Base-by-base conservation (phyloP, 192 early-diverging fungal genomes). In the Backusella macrospora region DNA sequence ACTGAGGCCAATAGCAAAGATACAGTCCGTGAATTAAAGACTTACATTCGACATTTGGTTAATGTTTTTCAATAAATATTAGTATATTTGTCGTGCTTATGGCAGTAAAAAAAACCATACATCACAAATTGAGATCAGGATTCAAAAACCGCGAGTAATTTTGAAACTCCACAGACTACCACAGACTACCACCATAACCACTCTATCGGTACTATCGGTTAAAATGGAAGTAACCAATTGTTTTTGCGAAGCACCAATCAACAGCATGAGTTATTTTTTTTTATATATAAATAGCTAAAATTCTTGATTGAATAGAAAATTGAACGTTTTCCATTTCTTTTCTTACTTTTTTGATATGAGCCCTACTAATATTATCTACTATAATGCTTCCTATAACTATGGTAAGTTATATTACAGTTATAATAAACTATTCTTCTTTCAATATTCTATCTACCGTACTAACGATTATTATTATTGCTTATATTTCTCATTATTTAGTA, bases 161-260 rank as follows among this genome's bases (percentile, higher is more conserved):
- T n/a, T n/a, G n/a, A n/a, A n/a, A n/a, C n/a, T n/a, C n/a, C n/a
- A n/a, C n/a, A n/a, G n/a, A n/a, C n/a, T n/a, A n/a, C n/a, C n/a
- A n/a, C n/a, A n/a, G n/a, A n/a, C n/a, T n/a, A n/a, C n/a, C n/a
- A n/a, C n/a, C n/a, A n/a, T n/a, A n/a, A n/a, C n/a, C n/a, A n/a
- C n/a, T n/a, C n/a, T n/a, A 47, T 47, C 67, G 67, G 67, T 26
- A 12, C 18, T 68, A 68, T 47, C 12, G 43, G 44, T 44, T 46
- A 68, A 68, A 68, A 68, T 68, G 26, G 67, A 9, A 68, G 21
- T 59, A n/a, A 26, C 52, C 52, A 59, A 59, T 59, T 5, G 52
- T 3, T 26, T 26, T 59, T 10, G 4, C 8, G 52, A 59, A 26
- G 13, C 52, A 59, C 52, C 12, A 26, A 21, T 59, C 52, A 59